phyloP scores from a whole-genome alignment of 306 rosid species.

The Parietaria judaica region DNA sequence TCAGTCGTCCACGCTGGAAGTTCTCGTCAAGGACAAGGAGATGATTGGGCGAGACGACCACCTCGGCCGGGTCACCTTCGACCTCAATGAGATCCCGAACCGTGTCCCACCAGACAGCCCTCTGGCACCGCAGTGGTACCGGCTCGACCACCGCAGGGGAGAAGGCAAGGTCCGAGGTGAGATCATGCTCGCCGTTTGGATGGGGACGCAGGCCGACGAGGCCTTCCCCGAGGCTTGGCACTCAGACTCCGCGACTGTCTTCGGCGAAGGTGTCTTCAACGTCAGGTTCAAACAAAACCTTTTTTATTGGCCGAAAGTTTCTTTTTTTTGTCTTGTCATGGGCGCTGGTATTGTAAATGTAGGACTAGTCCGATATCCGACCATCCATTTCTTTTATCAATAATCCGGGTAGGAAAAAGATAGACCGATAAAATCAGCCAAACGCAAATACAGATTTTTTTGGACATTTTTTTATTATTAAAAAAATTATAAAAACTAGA shows the following conservation, averaged over 20 bases:
- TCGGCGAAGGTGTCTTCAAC: constrained; percentile 74
- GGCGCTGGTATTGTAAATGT: no score
- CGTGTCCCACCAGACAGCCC: constrained; percentile 96
- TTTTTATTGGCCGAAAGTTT: no score
- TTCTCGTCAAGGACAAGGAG: constrained; percentile 77
- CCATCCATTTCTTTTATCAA: no score
- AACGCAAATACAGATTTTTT: no score
- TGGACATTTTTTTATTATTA: no score
- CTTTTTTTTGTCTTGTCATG: no score
- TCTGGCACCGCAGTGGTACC: constrained; percentile 90
- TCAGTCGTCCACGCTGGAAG: constrained; percentile 74
- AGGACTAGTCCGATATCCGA: no score
- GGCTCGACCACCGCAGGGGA: constrained; percentile 63
- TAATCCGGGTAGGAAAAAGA: no score
- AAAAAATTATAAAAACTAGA: no score
- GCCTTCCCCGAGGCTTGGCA: constrained; percentile 96
- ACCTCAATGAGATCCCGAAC: constrained; percentile 79
- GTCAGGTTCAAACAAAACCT: constrained; percentile 17
- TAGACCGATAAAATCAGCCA: no score
- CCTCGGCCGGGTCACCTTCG: constrained; percentile 72
- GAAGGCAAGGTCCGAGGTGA: constrained; percentile 76
- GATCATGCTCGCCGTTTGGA: constrained; percentile 91
- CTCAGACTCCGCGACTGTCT: constrained; percentile 76
- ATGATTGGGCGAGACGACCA: constrained; percentile 85
- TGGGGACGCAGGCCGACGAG: constrained; percentile 97